Evolutionary conservation across 306 rosid genomes (phyloP), one percentile per base, ranked within the genome.

Genomic region (Dalbergia cochinchinensis): DNA sequence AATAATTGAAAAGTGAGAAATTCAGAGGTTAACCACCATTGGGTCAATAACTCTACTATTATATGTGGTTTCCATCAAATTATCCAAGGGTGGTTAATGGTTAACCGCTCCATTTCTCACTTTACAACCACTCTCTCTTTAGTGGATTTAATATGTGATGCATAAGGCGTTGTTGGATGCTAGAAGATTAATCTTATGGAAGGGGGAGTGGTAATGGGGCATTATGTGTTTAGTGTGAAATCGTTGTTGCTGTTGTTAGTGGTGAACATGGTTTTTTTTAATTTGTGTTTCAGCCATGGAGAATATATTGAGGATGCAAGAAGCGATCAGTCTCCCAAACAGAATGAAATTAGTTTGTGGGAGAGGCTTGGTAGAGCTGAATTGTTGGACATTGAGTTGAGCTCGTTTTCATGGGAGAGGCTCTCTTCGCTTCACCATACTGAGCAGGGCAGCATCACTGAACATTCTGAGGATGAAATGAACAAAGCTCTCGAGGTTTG

Each of bases 301-400:
- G 92, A 90, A 50, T 74, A 64, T 39, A 68, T 58, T 14, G 86
- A 80, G 63, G 85, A 88, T 74, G 74, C 80, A 47, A 74, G 51
- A 47, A 73, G 71, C 45, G 75, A 83, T 78, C 61, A 50, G 15
- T 79, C 78, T 47, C 80, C 81, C 10, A 86, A 86, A 63, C 94
- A 85, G 73, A 85, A 89, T 4, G 97, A 92, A 80, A 83, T 81
- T 67, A 93, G 84, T 66, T 82, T 95, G 82, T 95, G 97, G 97
- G 98, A 93, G 72, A 88, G 99, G 73, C 98, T 95, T 67, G 97
- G 98, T 74, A 90, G 86, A 72, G 97, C 98, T 71, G 91, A 91
- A 18, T 80, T 78, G 78, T 67, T 91, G 91, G 97, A 95, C 80
- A 83, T 92, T 19, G 98, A 93, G 50, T 95, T 98, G 0, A 81